Conservation (phyloP, 2,329 filamentous ascomycete species). For the Aschersonia sp. region DNA sequence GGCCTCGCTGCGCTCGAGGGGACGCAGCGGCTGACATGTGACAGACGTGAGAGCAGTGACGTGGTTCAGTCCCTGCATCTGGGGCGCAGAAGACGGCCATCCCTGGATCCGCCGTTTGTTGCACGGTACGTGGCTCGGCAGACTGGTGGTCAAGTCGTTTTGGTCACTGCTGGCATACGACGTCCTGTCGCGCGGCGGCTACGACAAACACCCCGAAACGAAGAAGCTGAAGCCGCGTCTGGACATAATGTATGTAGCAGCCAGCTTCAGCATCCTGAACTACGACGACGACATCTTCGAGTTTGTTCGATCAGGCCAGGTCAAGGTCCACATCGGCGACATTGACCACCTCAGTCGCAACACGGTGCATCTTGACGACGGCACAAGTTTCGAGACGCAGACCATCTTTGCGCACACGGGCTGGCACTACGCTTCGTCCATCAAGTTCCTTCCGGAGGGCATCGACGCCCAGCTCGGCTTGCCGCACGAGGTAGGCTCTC, state of each 20-base stretch:
- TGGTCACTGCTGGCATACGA: conserved; percentile 44
- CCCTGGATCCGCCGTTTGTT: conserved; percentile 36
- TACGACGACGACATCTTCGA: conserved; percentile 43
- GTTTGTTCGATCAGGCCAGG: conserved; percentile 32
- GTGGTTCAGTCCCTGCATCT: conserved; percentile 63
- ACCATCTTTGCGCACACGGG: conserved; percentile 41
- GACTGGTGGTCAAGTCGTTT: conserved; percentile 36
- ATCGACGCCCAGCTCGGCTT: conserved; percentile 29
- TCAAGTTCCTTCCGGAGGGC: conserved; percentile 35
- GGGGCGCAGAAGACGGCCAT: conserved; percentile 50
- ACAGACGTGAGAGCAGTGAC: conserved; percentile 48
- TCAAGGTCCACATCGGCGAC: conserved; percentile 38
- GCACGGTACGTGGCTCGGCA: conserved; percentile 40
- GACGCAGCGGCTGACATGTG: not conserved
- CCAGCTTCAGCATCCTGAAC: conserved; percentile 44
- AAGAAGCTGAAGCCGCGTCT: conserved; percentile 40
- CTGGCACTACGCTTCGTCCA: conserved; percentile 37
- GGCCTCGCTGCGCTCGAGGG: too few relatives aligned
- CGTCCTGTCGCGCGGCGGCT: conserved; percentile 36
- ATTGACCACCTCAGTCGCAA: conserved; percentile 28
- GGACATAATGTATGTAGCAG: conserved; percentile 35
- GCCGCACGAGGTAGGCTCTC: not conserved
- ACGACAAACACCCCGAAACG: conserved; percentile 36
- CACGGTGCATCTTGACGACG: conserved; percentile 35
- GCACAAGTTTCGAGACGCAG: conserved; percentile 31